Percentiles rank a stretch among this genome's conserved stretches.
phyloP scores from a whole-genome alignment of 2,329 filamentous ascomycete genomes.

The Fusarium austroafricanum region DNA sequence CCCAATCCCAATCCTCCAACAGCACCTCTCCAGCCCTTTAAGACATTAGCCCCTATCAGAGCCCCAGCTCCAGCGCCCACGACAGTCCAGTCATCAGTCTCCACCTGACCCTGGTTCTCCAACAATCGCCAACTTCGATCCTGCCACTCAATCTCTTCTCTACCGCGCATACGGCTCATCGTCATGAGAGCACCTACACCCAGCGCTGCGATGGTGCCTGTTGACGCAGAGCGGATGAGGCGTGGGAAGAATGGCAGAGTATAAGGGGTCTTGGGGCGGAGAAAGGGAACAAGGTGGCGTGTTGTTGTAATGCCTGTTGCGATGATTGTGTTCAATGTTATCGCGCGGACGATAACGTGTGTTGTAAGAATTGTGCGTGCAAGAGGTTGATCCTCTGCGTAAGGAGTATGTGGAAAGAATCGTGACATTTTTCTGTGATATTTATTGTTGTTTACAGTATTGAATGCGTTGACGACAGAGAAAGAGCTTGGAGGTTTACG shows the following conservation, averaged over 20 bases:
- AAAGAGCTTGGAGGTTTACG: neutral
- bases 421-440: conserved; percentile 58
- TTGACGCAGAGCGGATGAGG: conserved; percentile 60
- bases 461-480: neutral
- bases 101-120: conserved; percentile 67
- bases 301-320: conserved; percentile 55
- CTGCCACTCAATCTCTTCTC: conserved; percentile 71
- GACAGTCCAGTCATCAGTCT: conserved; percentile 67
- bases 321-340: conserved; percentile 65
- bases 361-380: conserved; percentile 65
- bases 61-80: conserved; percentile 55
- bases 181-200: conserved; percentile 59
- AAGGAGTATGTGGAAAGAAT: conserved; percentile 65
- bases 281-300: conserved; percentile 45
- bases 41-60: conserved; percentile 49
- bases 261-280: conserved; percentile 47
- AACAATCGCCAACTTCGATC: conserved; percentile 72
- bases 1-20: conserved; percentile 61
- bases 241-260: conserved; percentile 47
- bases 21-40: conserved; percentile 53
- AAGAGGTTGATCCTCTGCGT: conserved; percentile 72
- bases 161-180: conserved; percentile 63
- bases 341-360: conserved; percentile 68
- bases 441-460: neutral
- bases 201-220: conserved; percentile 58